Conservation (phyloP, 2,329 filamentous ascomycete genomes). For the Beauveria pseudobassiana region DNA sequence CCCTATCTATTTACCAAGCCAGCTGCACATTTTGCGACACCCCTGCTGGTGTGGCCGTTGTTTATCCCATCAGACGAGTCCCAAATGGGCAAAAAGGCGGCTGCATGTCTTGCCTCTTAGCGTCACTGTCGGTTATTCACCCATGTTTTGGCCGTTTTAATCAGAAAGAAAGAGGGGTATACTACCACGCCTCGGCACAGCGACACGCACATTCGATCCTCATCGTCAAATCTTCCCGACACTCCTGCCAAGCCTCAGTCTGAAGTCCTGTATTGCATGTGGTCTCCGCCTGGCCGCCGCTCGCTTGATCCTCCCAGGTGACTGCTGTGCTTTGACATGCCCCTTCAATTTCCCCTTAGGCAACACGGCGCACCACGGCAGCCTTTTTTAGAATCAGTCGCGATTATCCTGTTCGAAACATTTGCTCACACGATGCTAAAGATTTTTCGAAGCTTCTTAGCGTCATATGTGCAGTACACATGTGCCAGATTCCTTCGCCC, state of each 20-base stretch:
- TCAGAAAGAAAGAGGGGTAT: conserved; percentile 7
- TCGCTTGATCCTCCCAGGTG: neutral
- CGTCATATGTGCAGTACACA: conserved; percentile 2
- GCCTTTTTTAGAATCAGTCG: conserved; percentile 7
- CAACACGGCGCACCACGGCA: no score
- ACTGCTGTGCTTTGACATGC: conserved; percentile 1
- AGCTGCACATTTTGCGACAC: neutral
- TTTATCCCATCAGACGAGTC: conserved; percentile 8
- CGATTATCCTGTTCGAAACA: conserved; percentile 6
- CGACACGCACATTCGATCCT: conserved; percentile 2
- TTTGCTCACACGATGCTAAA: conserved; percentile 7
- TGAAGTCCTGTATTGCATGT: conserved; percentile 8
- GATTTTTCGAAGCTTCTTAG: neutral
- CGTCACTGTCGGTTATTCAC: conserved; percentile 1
- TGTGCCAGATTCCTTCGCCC: neutral
- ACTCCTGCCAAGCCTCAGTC: conserved; percentile 7
- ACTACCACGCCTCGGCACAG: conserved; percentile 9
- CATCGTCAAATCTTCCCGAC: conserved; percentile 6
- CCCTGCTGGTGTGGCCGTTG: neutral
- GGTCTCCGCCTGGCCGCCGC: neutral
- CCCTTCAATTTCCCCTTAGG: conserved; percentile 5
- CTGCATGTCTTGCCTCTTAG: conserved; percentile 7
- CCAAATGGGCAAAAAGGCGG: conserved; percentile 5
- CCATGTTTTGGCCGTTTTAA: conserved; percentile 7
- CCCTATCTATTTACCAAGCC: neutral